Evolutionary conservation across 768 basidiomycete genomes (phyloP).

Genomic region (Leccinum incarnatum): DNA sequence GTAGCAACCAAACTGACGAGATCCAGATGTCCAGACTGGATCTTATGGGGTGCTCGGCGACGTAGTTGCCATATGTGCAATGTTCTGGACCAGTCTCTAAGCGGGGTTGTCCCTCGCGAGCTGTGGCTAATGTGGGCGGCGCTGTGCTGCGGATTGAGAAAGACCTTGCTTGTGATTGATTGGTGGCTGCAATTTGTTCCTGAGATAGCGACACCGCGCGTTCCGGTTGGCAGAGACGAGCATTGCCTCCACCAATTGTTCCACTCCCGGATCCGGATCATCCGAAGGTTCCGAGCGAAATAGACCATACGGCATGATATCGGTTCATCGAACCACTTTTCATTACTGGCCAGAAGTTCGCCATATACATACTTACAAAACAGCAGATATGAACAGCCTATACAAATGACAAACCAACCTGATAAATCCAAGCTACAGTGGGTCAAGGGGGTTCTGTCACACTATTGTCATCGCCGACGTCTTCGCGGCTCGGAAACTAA

Average conservation of each 20-base stretch:
- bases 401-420: constrained; percentile 17
- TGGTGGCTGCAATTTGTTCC: constrained; percentile 29
- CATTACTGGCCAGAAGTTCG: constrained; percentile 24
- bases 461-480: constrained; percentile 5
- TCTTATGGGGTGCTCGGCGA: constrained; percentile 34
- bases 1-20: constrained; percentile 26
- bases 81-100: constrained; percentile 31
- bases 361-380: constrained; percentile 15
- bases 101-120: constrained; percentile 22
- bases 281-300: constrained; percentile 29
- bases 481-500: constrained; percentile 9
- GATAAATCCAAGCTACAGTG: constrained; percentile 7
- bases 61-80: constrained; percentile 36
- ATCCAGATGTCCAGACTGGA: constrained; percentile 25
- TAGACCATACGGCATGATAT: constrained; percentile 18
- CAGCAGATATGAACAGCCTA: constrained; percentile 12
- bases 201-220: constrained; percentile 17
- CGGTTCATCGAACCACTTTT: constrained; percentile 28
- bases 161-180: constrained; percentile 23
- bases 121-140: constrained; percentile 14
- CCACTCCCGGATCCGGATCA: constrained; percentile 32
- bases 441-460: constrained; percentile 27
- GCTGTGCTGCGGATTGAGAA: constrained; percentile 22
- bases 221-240: constrained; percentile 22
- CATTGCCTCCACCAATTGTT: constrained; percentile 32